These are phyloP conservation scores for Neurospora tetraspora DNA, from an alignment of 495 filamentous ascomycete species.

Conservation along the genomic window DNA sequence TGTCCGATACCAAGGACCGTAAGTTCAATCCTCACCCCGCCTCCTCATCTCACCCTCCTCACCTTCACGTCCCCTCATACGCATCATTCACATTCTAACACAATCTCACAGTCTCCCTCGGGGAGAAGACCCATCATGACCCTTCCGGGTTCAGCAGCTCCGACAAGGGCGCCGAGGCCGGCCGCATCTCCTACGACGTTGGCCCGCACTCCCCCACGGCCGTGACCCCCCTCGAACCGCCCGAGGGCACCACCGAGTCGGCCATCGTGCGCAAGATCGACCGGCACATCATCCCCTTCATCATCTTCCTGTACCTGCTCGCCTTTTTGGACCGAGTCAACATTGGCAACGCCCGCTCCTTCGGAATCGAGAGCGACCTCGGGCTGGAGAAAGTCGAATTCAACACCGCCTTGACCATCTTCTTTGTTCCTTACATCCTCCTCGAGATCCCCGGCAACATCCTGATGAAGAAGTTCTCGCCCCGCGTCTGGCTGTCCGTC, in stretches of 20 bases:
- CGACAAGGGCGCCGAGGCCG: not conserved
- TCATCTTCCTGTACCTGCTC: slow-evolving; percentile 74
- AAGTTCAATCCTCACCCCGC: not conserved
- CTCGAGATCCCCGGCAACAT: slow-evolving; percentile 89
- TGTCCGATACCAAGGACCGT: not conserved
- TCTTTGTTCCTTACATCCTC: slow-evolving; percentile 87
- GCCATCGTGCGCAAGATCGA: slow-evolving; percentile 70
- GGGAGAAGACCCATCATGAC: not conserved
- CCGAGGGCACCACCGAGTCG: slow-evolving; percentile 41
- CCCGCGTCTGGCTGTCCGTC: slow-evolving; percentile 67
- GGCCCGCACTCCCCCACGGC: slow-evolving; percentile 7
- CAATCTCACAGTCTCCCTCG: not conserved
- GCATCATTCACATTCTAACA: not conserved
- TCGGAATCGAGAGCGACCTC: slow-evolving; percentile 56
- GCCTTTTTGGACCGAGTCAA: slow-evolving; percentile 81
- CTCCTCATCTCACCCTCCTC: not conserved
- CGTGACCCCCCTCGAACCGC: not conserved
- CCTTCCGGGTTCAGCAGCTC: not conserved
- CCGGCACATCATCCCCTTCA: slow-evolving; percentile 65
- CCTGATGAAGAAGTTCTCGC: slow-evolving; percentile 68
- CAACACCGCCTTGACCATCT: slow-evolving; percentile 74
- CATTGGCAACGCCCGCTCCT: slow-evolving; percentile 55
- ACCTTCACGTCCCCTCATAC: not conserved
- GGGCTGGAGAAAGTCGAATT: slow-evolving; percentile 48
- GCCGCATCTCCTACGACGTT: not conserved